Evolutionary conservation across 2,329 filamentous ascomycete genomes (phyloP).

Genomic region (Penicillium concentricum): DNA sequence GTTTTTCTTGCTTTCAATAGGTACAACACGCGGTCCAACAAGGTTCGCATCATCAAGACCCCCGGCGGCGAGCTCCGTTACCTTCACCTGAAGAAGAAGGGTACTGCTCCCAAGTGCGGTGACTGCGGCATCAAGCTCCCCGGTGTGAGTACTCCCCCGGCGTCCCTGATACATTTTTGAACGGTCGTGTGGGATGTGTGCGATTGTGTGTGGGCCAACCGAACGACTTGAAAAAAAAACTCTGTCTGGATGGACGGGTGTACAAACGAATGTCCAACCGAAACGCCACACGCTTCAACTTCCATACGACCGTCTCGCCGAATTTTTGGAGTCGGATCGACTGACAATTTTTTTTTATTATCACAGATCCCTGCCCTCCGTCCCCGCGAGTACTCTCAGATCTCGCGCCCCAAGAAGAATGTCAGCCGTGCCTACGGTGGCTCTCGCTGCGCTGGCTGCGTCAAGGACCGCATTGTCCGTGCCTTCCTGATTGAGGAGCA

Average conservation of each 20-base stretch:
- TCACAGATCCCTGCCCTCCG: conserved; percentile 92
- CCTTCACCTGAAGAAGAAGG: conserved; percentile 99
- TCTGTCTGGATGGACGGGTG: conserved; percentile 8
- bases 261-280: conserved; percentile 16
- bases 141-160: conserved; percentile 71
- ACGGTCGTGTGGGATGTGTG: conserved; percentile 16
- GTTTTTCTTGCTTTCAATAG: conserved; percentile 48
- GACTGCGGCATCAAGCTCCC: conserved; percentile 97
- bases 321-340: conserved; percentile 5
- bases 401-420: conserved; percentile 99
- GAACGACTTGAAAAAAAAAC: conserved; percentile 13
- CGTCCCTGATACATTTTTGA: conserved; percentile 12
- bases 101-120: conserved; percentile 97
- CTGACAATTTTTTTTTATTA: conserved; percentile 14
- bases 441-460: conserved; percentile 97
- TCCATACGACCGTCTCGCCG: conserved; percentile 3
- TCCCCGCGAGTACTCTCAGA: conserved; percentile 93
- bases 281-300: conserved; percentile 8
- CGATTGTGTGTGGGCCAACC: conserved; percentile 15
- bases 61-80: conserved; percentile 93
- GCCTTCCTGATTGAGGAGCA: conserved; percentile 99
- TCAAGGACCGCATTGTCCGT: conserved; percentile 95
- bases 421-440: conserved; percentile 98
- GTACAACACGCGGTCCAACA: conserved; percentile 99
- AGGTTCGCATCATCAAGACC: conserved; percentile 92